These are phyloP conservation scores for Infundibulicybe gibba DNA, from an alignment of 768 basidiomycete species.

Conservation along the genomic window DNA sequence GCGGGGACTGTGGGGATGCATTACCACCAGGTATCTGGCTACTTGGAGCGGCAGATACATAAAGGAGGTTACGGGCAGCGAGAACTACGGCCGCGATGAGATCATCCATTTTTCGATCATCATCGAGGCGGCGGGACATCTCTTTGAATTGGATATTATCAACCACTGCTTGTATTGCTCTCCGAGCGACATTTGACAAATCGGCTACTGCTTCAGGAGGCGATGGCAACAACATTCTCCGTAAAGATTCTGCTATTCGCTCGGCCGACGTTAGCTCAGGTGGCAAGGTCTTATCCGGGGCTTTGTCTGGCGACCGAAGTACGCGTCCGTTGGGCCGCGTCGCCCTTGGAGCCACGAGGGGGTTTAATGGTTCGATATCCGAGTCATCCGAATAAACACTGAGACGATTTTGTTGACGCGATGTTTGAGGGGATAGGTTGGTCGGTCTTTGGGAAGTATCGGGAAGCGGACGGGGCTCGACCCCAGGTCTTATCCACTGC, in stretches of 20 bases:
- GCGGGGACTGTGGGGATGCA: conserved; percentile 50
- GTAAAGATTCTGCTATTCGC: conserved; percentile 62
- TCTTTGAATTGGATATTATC: conserved; percentile 51
- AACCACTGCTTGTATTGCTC: conserved; percentile 60
- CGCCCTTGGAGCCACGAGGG: conserved; percentile 18
- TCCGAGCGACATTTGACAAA: conserved; percentile 53
- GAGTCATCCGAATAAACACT: conserved; percentile 83
- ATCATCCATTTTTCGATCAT: conserved; percentile 56
- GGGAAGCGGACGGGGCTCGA: conserved; percentile 4
- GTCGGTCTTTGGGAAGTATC: conserved; percentile 8
- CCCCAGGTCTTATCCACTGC: conserved; percentile 67
- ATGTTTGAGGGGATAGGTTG: conserved; percentile 17
- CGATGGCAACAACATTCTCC: conserved; percentile 53
- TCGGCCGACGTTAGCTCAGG: conserved; percentile 63
- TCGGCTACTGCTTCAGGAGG: conserved; percentile 58
- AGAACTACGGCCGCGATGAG: conserved; percentile 61
- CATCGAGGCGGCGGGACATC: conserved; percentile 43
- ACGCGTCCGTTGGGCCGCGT: conserved; percentile 23
- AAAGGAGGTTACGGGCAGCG: conserved; percentile 78
- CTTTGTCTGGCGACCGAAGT: conserved; percentile 9
- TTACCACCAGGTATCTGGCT: conserved; percentile 53
- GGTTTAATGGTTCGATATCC: conserved; percentile 54
- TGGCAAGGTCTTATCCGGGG: conserved; percentile 15
- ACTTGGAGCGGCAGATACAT: conserved; percentile 54
- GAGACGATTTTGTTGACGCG: conserved; percentile 34